Evolutionary conservation across 805 yeast genomes (phyloP).

Genomic region (Kuraishia cidri): DNA sequence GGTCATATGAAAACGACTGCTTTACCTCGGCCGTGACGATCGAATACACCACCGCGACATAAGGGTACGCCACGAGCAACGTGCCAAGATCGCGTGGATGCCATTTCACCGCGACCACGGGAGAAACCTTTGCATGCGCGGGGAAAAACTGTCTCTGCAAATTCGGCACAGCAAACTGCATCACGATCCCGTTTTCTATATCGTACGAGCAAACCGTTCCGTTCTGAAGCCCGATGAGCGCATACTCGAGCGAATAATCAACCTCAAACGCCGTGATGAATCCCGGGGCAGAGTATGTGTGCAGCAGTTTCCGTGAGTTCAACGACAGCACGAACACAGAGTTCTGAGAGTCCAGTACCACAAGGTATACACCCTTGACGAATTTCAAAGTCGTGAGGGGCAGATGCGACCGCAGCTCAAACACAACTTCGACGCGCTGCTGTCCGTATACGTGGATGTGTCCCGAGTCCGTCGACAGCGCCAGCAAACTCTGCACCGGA

Average conservation of each 20-base stretch:
- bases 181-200: constrained; percentile 63
- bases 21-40: constrained; percentile 52
- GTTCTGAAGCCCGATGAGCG: constrained; percentile 68
- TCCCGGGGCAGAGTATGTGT: constrained; percentile 54
- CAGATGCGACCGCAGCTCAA: constrained; percentile 40
- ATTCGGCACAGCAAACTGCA: constrained; percentile 62
- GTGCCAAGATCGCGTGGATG: constrained; percentile 88
- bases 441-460: constrained; percentile 79
- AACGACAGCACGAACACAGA: constrained; percentile 64
- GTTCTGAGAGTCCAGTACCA: constrained; percentile 57
- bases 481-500: constrained; percentile 81
- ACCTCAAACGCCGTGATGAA: constrained; percentile 59
- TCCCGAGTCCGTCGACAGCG: constrained; percentile 65
- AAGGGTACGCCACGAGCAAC: constrained; percentile 63
- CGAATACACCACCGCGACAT: constrained; percentile 62
- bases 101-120: constrained; percentile 61
- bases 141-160: constrained; percentile 59
- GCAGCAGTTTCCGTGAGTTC: constrained; percentile 49
- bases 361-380: constrained; percentile 74
- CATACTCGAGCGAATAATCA: constrained; percentile 88
- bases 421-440: constrained; percentile 62
- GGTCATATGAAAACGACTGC: constrained; percentile 46
- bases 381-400: constrained; percentile 52
- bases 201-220: constrained; percentile 72
- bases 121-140: constrained; percentile 33